A percentile compares a stretch with the other conserved stretches of the same genome.
Evolutionary conservation across 345 rosid species (phyloP).

Genomic region (Citrus reticulata): DNA sequence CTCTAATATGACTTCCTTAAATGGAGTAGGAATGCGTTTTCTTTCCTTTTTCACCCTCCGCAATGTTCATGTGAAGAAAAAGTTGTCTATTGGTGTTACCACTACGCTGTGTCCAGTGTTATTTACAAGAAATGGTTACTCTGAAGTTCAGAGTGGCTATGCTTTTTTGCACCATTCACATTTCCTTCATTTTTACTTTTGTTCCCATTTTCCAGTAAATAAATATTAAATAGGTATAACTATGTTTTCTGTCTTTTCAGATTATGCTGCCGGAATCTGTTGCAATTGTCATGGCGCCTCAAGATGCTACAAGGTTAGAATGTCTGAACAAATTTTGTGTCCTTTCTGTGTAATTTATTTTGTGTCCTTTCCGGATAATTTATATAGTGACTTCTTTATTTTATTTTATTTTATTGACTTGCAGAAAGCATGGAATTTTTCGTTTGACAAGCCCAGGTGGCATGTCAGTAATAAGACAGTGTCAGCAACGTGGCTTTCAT

Average conservation of each 20-base stretch:
- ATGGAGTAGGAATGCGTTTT: neutral
- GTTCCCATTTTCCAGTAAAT: neutral
- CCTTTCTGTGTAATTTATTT: neutral
- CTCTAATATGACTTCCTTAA: neutral
- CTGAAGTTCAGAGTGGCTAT: neutral
- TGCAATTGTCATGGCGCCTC: constrained; percentile 99
- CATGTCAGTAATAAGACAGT: constrained; percentile 82
- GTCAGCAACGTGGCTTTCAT: constrained; percentile 91
- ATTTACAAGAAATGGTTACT: neutral
- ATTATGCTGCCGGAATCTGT: constrained; percentile 96
- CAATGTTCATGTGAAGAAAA: neutral
- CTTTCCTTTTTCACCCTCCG: too few relatives aligned
- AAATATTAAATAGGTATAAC: neutral
- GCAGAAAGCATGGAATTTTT: constrained; percentile 85
- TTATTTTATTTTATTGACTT: neutral
- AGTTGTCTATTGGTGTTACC: neutral
- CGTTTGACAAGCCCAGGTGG: constrained; percentile 92
- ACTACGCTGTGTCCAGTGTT: neutral
- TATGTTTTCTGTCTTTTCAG: constrained; percentile 33
- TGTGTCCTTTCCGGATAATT: too few relatives aligned
- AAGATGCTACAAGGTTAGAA: constrained; percentile 64
- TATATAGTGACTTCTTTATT: neutral
- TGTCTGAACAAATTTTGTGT: neutral
- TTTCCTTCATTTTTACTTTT: neutral
- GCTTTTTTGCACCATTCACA: neutral